phyloP scores from a whole-genome alignment of 176 grass and related monocot genomes.

The Metroxylon sagu region DNA sequence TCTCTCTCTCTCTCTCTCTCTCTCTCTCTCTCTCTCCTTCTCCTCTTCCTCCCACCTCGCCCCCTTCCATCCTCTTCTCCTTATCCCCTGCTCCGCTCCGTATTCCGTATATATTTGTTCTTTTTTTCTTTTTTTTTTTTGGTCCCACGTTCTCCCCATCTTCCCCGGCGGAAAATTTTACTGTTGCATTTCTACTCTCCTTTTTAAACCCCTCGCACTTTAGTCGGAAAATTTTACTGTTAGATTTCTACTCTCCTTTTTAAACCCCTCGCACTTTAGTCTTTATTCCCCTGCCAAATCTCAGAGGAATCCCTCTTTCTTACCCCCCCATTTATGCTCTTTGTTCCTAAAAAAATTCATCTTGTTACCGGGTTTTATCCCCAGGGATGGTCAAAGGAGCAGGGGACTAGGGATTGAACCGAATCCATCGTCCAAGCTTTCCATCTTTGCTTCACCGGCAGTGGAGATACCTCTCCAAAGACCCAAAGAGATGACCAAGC shows the following conservation, averaged over 20 bases:
- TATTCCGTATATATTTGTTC: no score
- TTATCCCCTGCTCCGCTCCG: no score
- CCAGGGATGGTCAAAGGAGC: not conserved
- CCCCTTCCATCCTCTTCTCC: no score
- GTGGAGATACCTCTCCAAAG: conserved; percentile 41
- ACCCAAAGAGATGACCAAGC: no score
- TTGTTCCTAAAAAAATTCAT: not conserved
- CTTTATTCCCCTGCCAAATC: conserved; percentile 18
- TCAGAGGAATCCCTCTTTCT: conserved; percentile 18
- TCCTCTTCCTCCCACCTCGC: no score
- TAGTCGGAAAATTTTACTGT: not conserved
- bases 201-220: conserved; percentile 1
- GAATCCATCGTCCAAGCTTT: conserved; percentile 5
- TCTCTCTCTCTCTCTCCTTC: no score
- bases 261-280: conserved; percentile 1
- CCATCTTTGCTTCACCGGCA: conserved; percentile 21
- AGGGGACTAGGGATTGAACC: not conserved
- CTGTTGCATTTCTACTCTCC: not conserved
- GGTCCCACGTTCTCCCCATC: no score
- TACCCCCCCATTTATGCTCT: not conserved
- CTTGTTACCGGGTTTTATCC: not conserved
- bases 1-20: no score
- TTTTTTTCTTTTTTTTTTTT: no score
- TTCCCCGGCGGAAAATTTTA: not conserved
- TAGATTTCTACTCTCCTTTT: not conserved